phyloP scores from a whole-genome alignment of 306 rosid genomes.

The Pterocarpus macrocarpus region DNA sequence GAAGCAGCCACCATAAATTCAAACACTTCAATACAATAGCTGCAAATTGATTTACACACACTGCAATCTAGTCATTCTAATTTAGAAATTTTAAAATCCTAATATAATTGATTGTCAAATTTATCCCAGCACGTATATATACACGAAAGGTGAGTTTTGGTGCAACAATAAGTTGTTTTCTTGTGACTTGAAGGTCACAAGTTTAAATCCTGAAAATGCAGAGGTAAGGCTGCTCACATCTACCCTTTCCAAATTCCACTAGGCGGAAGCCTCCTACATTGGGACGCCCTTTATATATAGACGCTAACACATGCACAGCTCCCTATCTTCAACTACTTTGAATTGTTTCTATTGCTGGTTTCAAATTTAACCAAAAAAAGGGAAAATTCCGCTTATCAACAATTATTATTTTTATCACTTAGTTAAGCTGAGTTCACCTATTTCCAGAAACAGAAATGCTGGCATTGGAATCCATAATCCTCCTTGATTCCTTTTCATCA shows the following conservation, averaged over 20 bases:
- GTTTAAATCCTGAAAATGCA: not conserved
- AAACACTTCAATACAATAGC: slow-evolving; percentile 36
- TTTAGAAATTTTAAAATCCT: slow-evolving; percentile 1
- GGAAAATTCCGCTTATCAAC: not conserved
- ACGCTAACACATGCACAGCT: not conserved
- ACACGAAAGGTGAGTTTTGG: too few species aligned
- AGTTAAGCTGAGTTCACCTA: not conserved
- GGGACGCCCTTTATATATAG: not conserved
- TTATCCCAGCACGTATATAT: not conserved
- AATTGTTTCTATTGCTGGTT: not conserved
- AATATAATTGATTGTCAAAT: slow-evolving; percentile 18
- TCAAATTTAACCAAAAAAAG: not conserved
- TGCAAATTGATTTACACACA: slow-evolving; percentile 27
- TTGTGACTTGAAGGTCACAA: not conserved
- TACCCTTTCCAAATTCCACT: too few species aligned
- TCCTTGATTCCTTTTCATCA: slow-evolving; percentile 24
- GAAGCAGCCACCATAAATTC: slow-evolving; percentile 14
- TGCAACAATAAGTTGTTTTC: too few species aligned
- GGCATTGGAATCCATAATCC: slow-evolving; percentile 16
- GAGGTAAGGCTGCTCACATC: too few species aligned
- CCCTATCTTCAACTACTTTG: not conserved
- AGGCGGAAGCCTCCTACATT: too few species aligned
- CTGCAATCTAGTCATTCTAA: not conserved
- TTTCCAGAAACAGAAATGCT: slow-evolving; percentile 27
- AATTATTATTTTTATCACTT: not conserved